These are phyloP conservation scores for Cucumis sativus DNA, from an alignment of 306 rosid genomes.

Conservation along the genomic window Cucumber_9930_V3 NC_026660.2:27801001-27801500, in stretches of 20 bases:
- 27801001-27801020: background rate
- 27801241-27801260: background rate
- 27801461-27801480: background rate
- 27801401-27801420: background rate
- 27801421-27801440: background rate
- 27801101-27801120: background rate
- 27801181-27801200: background rate
- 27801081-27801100: background rate
- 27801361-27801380: background rate
- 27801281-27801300: background rate
- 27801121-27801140: background rate
- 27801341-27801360: no score
- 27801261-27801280: background rate
- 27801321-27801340: background rate
- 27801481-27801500: background rate
- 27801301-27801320: background rate
- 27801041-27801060: background rate
- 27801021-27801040: background rate
- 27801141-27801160: background rate
- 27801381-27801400: background rate
- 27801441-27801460: background rate
- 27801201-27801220: background rate
- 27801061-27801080: background rate
- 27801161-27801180: background rate
- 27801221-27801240: background rate